Percentiles rank a stretch among this genome's conserved stretches.
Evolutionary conservation across 2,329 filamentous ascomycete species (phyloP).

Genomic region (Ascomycota sp.): DNA sequence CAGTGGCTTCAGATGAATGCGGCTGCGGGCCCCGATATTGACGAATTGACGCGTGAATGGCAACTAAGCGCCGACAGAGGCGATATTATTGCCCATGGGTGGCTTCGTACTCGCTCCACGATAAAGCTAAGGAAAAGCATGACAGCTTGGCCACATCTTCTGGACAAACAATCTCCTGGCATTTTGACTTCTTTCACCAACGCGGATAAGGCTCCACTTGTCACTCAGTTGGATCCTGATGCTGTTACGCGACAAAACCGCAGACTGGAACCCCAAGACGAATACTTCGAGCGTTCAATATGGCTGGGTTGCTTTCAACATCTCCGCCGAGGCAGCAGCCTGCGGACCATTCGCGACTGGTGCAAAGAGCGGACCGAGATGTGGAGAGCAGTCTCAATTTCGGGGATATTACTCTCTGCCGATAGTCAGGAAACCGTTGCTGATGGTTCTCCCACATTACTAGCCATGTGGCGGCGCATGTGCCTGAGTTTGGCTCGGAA

Average conservation of each 20-base stretch:
- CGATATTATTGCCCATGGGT: conserved; percentile 70
- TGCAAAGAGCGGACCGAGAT: conserved; percentile 68
- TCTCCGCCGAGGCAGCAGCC: conserved; percentile 61
- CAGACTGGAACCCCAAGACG: conserved; percentile 60
- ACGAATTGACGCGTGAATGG: conserved; percentile 55
- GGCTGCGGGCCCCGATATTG: conserved; percentile 48
- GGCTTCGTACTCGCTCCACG: conserved; percentile 75
- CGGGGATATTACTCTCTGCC: conserved; percentile 41
- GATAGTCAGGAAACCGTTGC: conserved; percentile 20
- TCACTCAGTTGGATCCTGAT: conserved; percentile 85
- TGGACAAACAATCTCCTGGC: conserved; percentile 41
- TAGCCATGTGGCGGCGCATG: conserved; percentile 56
- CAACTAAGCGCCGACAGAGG: conserved; percentile 59
- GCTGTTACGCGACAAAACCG: conserved; percentile 62
- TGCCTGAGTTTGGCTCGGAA: conserved; percentile 53
- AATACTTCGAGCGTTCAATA: conserved; percentile 73
- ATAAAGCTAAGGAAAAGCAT: conserved; percentile 82
- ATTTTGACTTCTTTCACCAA: conserved; percentile 35
- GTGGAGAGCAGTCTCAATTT: conserved; percentile 74
- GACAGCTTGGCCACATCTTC: conserved; percentile 41
- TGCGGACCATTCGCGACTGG: conserved; percentile 63
- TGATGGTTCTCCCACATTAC: conserved; percentile 20
- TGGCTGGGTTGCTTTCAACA: conserved; percentile 94
- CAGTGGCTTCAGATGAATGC: conserved; percentile 74
- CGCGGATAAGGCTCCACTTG: conserved; percentile 41